Percentiles rank a stretch among this genome's conserved stretches.
Conservation (phyloP, 148 eudicot genomes). For the Gaultheria prostrata region DNA sequence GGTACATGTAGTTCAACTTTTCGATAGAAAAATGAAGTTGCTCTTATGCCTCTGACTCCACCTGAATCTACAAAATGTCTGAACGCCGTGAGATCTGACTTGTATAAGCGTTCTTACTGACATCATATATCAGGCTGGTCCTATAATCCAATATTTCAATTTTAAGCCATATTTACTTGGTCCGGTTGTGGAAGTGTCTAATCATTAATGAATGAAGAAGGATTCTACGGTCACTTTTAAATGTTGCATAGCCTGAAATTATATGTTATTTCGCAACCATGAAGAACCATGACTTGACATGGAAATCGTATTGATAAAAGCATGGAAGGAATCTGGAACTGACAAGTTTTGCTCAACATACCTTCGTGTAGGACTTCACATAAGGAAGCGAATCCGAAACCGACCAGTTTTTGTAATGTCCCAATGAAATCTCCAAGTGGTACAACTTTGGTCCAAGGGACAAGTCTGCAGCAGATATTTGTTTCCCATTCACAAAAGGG, state of each 20-base stretch:
- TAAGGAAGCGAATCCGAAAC: constrained; percentile 74
- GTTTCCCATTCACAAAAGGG: constrained; percentile 76
- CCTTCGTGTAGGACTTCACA: constrained; percentile 86
- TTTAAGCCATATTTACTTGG: neutral
- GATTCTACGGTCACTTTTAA: neutral
- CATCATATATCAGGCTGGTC: neutral
- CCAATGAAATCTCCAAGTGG: constrained; percentile 78
- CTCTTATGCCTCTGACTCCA: neutral
- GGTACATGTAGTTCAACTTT: neutral
- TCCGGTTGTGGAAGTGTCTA: neutral
- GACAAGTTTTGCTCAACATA: constrained; percentile 14
- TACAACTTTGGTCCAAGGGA: constrained; percentile 92
- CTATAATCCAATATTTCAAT: neutral
- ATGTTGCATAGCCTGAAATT: neutral
- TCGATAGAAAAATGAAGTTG: neutral
- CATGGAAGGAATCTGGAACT: neutral
- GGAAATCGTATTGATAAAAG: neutral
- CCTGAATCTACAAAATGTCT: neutral
- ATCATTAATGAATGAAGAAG: neutral
- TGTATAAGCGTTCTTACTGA: neutral
- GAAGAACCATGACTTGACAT: neutral
- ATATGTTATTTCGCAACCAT: neutral
- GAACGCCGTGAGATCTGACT: neutral
- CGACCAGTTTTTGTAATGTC: constrained; percentile 85
- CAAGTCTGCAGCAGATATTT: constrained; percentile 75